Base-by-base conservation (phyloP, 208 protist genomes). In the Angomonas ambiguus region DNA sequence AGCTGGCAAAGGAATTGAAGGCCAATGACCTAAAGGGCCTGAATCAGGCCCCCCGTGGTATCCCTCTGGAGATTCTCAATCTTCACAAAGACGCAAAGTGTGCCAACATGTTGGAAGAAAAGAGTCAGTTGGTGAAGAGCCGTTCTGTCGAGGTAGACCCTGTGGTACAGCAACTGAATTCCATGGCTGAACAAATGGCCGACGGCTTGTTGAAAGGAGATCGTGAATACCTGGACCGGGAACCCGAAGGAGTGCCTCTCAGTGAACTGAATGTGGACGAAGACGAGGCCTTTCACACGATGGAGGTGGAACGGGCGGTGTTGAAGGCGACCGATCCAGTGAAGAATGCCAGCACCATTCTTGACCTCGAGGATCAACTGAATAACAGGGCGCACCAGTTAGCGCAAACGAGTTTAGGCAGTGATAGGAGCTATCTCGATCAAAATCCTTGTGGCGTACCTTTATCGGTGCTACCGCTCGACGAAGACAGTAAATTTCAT, bases 231-330 rank as follows among this genome's bases (percentile, higher is more conserved):
- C 79, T 95, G n/a, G 71, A 83, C 48, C 69, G 69, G 24, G 82
- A 92, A 28, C 86, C 83, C 25, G 74, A 86, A 32, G 89, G 89
- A 31, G 60, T 95, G 45, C 80, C 81, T 22, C 48, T 92, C 28
- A 58, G 31, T 18, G 51, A 49, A 0, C 75, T 93, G 41, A 71
- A 74, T 16, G 70, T 93, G n/a, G 80, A 91, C 65, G 69, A 57
- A n/a, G 87, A 93, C 55, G 34, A 11, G 42, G 51, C 33, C 22
- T 93, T 93, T 63, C 71, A 83, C 42, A 35, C 68, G 0, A 71
- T 87, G 69, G 83, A 93, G 75, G 77, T 85, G 64, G 70, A 86
- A 66, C 77, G 87, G 1, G 79, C 79, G 8, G 64, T 80, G 27
- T 51, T 89, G 16, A 84, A 87, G 69, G 69, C 77, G 13, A 77